phyloP scores from a whole-genome alignment of 306 rosid genomes.

The Psophocarpus tetragonolobus region DNA sequence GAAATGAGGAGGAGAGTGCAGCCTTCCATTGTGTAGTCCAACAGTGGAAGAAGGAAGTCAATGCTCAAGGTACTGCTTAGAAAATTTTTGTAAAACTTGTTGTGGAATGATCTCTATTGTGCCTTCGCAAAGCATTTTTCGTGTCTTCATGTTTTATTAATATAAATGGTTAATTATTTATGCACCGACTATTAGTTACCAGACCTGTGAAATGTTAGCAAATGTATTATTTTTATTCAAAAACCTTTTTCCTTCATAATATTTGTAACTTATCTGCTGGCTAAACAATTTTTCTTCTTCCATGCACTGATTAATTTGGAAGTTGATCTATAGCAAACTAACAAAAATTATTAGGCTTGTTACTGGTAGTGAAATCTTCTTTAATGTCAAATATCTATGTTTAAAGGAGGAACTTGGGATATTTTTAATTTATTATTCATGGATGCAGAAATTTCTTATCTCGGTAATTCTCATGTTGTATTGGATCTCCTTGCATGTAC shows the following conservation, averaged over 20 bases:
- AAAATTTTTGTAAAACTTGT: conserved; percentile 12
- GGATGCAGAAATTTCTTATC: neutral
- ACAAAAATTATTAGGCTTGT: neutral
- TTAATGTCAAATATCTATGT: neutral
- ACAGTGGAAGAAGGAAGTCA: conserved; percentile 66
- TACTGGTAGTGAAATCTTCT: conserved; percentile 14
- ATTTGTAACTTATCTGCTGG: neutral
- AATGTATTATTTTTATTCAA: neutral
- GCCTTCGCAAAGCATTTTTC: neutral
- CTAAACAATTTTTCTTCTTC: conserved; percentile 14
- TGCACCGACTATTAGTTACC: neutral
- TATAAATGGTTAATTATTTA: neutral
- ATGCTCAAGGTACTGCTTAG: conserved; percentile 63
- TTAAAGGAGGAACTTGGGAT: conserved; percentile 1
- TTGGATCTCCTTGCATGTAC: neutral
- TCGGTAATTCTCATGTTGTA: neutral
- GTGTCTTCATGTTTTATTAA: neutral
- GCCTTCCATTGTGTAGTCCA: conserved; percentile 72
- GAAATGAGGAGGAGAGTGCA: conserved; percentile 68
- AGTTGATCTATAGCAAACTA: neutral
- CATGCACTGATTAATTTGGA: neutral
- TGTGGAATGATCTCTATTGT: neutral
- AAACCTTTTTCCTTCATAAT: neutral
- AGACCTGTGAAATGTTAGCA: neutral
- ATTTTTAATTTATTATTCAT: neutral